Evolutionary conservation across 2,329 filamentous ascomycete genomes (phyloP).

Genomic region (Aspergillus sp.): DNA sequence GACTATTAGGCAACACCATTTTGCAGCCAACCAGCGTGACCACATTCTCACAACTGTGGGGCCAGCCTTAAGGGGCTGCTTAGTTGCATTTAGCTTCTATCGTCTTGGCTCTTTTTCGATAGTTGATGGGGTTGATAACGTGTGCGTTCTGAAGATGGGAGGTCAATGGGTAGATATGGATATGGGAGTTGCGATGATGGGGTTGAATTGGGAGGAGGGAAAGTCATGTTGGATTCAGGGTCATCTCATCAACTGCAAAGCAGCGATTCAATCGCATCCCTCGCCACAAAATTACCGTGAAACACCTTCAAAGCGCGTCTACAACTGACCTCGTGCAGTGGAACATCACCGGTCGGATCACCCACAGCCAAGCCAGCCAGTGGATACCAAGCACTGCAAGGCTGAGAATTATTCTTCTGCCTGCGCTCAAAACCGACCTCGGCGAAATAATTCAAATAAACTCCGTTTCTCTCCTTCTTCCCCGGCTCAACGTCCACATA

Average conservation of each 20-base stretch:
- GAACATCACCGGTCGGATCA: not conserved
- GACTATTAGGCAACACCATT: slow-evolving; percentile 9
- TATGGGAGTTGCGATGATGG: not conserved
- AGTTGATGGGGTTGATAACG: not conserved
- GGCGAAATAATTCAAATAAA: not conserved
- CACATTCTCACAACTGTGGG: not conserved
- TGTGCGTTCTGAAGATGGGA: not conserved
- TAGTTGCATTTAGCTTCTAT: not conserved
- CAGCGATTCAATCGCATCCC: not conserved
- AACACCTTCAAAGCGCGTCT: not conserved
- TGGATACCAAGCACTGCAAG: slow-evolving; percentile 21
- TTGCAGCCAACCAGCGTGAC: not conserved
- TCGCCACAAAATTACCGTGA: not conserved
- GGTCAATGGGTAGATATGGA: not conserved
- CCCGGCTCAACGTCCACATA: not conserved
- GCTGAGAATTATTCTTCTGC: slow-evolving; percentile 24
- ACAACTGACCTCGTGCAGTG: not conserved
- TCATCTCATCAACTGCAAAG: not conserved
- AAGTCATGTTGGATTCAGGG: not conserved
- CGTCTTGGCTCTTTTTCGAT: not conserved
- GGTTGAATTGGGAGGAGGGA: not conserved
- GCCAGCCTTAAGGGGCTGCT: slow-evolving; percentile 13
- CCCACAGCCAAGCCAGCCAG: not conserved
- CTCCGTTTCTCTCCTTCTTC: not conserved
- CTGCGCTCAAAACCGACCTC: not conserved